These are phyloP conservation scores for Citrus cavaleriei DNA, from an alignment of 345 rosid genomes.

Conservation along the genomic window DNA sequence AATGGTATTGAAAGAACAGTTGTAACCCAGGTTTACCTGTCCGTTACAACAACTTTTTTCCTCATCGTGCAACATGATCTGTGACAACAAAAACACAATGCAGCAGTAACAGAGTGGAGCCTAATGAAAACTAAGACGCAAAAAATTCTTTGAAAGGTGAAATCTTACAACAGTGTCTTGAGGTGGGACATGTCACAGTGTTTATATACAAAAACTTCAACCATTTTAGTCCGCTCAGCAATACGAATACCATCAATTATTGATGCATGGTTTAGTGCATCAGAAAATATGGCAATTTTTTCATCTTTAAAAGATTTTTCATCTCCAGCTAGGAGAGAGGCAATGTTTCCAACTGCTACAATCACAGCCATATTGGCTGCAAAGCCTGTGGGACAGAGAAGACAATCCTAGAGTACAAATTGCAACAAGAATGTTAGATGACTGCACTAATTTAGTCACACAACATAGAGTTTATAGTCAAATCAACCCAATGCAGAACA, in stretches of 20 bases:
- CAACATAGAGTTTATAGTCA: neutral
- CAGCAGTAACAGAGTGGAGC: slow-evolving; percentile 16
- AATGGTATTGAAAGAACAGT: slow-evolving; percentile 1
- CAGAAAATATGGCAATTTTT: slow-evolving; percentile 87
- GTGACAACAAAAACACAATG: slow-evolving; percentile 21
- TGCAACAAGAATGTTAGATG: slow-evolving; percentile 13
- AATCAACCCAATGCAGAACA: neutral
- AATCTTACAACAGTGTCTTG: slow-evolving; percentile 57
- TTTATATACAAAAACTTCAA: slow-evolving; percentile 60
- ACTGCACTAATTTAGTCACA: neutral
- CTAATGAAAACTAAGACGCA: neutral
- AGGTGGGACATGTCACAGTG: slow-evolving; percentile 91
- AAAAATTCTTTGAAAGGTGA: slow-evolving; percentile 16
- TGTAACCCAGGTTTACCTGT: slow-evolving; percentile 55
- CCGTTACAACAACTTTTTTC: slow-evolving; percentile 92
- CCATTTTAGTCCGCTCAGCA: slow-evolving; percentile 66
- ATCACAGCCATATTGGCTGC: slow-evolving; percentile 92
- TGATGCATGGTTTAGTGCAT: slow-evolving; percentile 92
- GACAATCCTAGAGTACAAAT: slow-evolving; percentile 71
- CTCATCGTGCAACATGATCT: slow-evolving; percentile 67
- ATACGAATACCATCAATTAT: slow-evolving; percentile 93
- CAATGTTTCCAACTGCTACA: slow-evolving; percentile 85
- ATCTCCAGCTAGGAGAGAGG: slow-evolving; percentile 54
- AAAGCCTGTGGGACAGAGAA: slow-evolving; percentile 97
- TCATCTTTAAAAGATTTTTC: slow-evolving; percentile 43